These are phyloP conservation scores for Cubamyces lactineus DNA, from an alignment of 768 basidiomycete species.

Conservation along the genomic window DNA sequence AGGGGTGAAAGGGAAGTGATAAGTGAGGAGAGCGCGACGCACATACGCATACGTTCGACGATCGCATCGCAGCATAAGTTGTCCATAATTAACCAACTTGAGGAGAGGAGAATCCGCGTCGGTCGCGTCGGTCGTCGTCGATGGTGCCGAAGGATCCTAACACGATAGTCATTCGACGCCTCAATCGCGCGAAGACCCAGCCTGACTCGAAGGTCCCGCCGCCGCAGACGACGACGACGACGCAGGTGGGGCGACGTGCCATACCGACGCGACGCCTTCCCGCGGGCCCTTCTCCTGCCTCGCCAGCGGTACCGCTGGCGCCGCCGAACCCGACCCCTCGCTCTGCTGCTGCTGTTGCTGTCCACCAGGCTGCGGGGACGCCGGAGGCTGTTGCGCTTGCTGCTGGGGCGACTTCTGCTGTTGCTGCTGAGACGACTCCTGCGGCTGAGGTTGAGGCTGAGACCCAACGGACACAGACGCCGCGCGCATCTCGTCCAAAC, in stretches of 20 bases:
- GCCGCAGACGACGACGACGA: constrained; percentile 5
- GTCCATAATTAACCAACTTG: constrained; percentile 1
- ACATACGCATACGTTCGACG: constrained; percentile 1
- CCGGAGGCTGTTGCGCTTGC: too few relatives aligned
- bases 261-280: constrained; percentile 34
- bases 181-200: constrained; percentile 25
- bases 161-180: constrained; percentile 6
- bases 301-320: constrained; percentile 32
- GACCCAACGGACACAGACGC: constrained; percentile 8
- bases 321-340: constrained; percentile 15
- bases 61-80: neutral
- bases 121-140: too few relatives aligned
- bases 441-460: constrained; percentile 1
- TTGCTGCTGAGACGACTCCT: constrained; percentile 12
- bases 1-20: neutral
- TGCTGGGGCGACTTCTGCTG: constrained; percentile 1
- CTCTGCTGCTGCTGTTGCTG: constrained; percentile 18
- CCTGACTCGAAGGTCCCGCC: neutral
- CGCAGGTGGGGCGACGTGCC: constrained; percentile 35
- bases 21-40: neutral
- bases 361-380: too few relatives aligned
- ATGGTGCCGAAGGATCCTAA: too few relatives aligned
- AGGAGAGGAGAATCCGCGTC: too few relatives aligned
- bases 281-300: constrained; percentile 30
- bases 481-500: constrained; percentile 73